Base-by-base conservation (phyloP, 2,329 filamentous ascomycete species). In the Geosmithia morbida region DNA sequence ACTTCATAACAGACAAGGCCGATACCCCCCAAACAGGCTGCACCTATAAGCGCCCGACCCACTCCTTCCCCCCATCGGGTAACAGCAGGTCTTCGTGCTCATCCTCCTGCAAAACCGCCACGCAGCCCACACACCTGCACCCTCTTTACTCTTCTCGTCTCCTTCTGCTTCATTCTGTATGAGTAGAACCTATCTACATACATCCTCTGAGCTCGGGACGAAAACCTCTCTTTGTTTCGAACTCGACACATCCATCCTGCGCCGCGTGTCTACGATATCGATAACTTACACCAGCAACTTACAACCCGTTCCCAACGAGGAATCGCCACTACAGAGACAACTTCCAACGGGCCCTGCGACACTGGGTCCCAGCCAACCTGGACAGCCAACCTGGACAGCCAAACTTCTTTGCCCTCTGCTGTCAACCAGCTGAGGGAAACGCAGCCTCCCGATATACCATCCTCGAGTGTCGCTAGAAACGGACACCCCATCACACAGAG, bases 11-110 rank as follows among this genome's bases (percentile, higher is more conserved):
- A n/a, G 14, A 26, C 41, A 42, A 42, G 41, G 14, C n/a, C 20
- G 43, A 17, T 45, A 41, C 18, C 29, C n/a, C 44, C 41, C 40
- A 29, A 49, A 37, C 26, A 20, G 19, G 44, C 44, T 44, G 41
- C 41, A 46, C 40, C 10, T 44, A 49, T 45, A 49, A 49, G 48
- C 48, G 48, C 48, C 48, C 43, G 45, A 44, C 45, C 48, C 48
- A 48, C 47, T 40, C 47, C 41, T 47, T 30, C 30, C 40, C 33
- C 44, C 33, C 44, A 48, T 46, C 48, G 48, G 48, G 44, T 41
- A 46, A 44, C 41, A 41, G 45, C 41, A 44, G 41, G 37, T 17
- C 41, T 30, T 22, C 43, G 44, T 41, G 45, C 40, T 41, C 48
- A 42, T 47, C 29, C 44, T 41, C 33, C 47, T 44, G 48, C 48